Evolutionary conservation across 345 rosid species (phyloP).

Genomic region (Gossypium thurberi): DNA sequence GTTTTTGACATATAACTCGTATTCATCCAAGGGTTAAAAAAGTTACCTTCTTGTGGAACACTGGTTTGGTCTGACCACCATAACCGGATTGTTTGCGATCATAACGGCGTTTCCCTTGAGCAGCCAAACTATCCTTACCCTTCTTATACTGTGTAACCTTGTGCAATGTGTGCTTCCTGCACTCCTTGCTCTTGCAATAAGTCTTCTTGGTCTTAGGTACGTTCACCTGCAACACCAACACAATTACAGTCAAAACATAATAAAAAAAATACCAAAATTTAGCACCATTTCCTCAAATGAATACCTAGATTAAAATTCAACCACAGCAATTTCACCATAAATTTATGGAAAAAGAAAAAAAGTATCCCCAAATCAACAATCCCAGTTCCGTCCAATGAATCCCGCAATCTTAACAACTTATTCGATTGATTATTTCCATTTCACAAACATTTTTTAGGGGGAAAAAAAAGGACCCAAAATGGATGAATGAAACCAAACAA

Average conservation of each 20-base stretch:
- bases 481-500: not conserved
- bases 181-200: conserved; percentile 71
- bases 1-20: too few relatives aligned
- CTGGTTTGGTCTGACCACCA: conserved; percentile 90
- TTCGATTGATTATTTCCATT: not conserved
- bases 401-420: not conserved
- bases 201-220: conserved; percentile 88
- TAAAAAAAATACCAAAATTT: not conserved
- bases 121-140: conserved; percentile 86
- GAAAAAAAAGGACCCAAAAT: not conserved
- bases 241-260: not conserved
- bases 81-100: conserved; percentile 84
- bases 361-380: too few relatives aligned
- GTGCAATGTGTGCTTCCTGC: conserved; percentile 84
- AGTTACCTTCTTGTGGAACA: conserved; percentile 80
- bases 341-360: too few relatives aligned
- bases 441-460: not conserved
- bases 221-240: conserved; percentile 46
- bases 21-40: too few relatives aligned
- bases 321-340: too few relatives aligned
- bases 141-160: conserved; percentile 87
- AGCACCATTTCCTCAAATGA: not conserved
- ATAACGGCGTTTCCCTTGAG: conserved; percentile 81
- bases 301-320: not conserved
- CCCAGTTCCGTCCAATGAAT: too few relatives aligned